phyloP scores from a whole-genome alignment of 2,329 filamentous ascomycete genomes.

The Cryphonectria carpinicola region DNA sequence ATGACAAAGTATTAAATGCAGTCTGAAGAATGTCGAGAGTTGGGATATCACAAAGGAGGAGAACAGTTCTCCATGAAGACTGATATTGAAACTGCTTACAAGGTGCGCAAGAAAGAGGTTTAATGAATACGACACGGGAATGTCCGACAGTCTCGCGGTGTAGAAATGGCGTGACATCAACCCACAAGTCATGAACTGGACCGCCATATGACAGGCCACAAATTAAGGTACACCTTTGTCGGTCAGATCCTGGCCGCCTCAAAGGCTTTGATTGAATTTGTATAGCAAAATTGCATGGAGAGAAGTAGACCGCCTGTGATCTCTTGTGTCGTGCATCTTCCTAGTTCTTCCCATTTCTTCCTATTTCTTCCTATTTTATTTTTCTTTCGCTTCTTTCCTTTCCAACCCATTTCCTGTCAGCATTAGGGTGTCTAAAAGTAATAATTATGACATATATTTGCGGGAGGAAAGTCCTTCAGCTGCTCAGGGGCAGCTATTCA shows the following conservation, averaged over 20 bases:
- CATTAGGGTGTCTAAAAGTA: neutral
- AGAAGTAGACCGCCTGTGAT: neutral
- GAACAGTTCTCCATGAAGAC: neutral
- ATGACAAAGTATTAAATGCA: neutral
- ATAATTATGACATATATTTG: neutral
- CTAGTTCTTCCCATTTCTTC: neutral
- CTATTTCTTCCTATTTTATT: neutral
- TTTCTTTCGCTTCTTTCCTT: neutral
- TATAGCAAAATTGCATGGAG: neutral
- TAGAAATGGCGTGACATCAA: slow-evolving; percentile 11
- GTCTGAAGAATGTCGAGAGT: neutral
- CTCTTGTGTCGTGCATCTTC: neutral
- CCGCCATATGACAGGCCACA: slow-evolving; percentile 5
- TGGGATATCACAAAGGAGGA: neutral
- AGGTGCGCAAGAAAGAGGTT: neutral
- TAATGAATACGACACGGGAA: neutral
- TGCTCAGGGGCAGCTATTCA: too few relatives aligned
- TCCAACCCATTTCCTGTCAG: neutral
- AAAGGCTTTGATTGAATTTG: neutral
- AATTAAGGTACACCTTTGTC: neutral
- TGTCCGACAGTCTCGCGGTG: neutral
- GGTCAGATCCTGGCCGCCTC: neutral
- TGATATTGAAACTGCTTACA: neutral
- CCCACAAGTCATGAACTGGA: neutral
- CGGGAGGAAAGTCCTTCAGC: neutral